phyloP scores from a whole-genome alignment of 495 filamentous ascomycete species.

The Venustampulla echinocandica region DNA sequence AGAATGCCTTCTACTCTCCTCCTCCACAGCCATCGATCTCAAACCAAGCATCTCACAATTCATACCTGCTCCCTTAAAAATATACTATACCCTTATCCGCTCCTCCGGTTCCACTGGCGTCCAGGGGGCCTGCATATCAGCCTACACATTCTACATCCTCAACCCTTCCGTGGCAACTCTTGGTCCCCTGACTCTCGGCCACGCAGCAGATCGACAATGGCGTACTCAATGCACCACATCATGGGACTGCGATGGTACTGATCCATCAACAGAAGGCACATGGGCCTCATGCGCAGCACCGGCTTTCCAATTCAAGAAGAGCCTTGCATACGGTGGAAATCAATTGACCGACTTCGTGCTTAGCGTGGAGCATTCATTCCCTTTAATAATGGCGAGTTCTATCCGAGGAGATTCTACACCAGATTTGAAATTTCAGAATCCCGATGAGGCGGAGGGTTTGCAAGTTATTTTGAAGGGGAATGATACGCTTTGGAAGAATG shows the following conservation, averaged over 20 bases:
- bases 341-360: background rate
- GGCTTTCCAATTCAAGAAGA: slow-evolving; percentile 1
- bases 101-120: background rate
- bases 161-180: background rate
- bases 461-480: background rate
- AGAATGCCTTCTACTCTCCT: background rate
- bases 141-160: background rate
- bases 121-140: background rate
- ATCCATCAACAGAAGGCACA: background rate
- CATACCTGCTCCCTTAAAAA: background rate
- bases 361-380: background rate
- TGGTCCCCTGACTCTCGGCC: background rate
- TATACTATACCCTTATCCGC: background rate
- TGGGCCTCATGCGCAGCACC: background rate
- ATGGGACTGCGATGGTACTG: background rate
- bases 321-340: background rate
- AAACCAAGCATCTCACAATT: background rate
- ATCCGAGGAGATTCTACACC: background rate
- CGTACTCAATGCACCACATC: background rate
- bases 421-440: background rate
- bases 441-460: background rate
- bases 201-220: too few species aligned
- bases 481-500: background rate
- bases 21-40: background rate
- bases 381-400: slow-evolving; percentile 1